phyloP scores from a whole-genome alignment of 257 asterid species.

The Solanum lycopersicoides region DNA sequence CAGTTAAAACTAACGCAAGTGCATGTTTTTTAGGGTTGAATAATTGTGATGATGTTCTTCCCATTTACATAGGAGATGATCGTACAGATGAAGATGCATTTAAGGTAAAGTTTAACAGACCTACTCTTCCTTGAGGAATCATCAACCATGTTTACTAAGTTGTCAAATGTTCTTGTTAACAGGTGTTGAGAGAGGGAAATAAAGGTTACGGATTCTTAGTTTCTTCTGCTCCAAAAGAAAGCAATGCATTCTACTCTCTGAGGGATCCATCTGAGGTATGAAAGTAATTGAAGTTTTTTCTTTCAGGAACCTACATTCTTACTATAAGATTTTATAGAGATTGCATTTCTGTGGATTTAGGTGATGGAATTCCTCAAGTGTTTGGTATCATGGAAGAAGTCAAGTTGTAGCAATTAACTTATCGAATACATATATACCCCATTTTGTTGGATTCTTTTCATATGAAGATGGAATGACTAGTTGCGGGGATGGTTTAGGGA shows the following conservation, averaged over 20 bases:
- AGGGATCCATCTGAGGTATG: slow-evolving; percentile 86
- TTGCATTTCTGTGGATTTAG: slow-evolving; percentile 17
- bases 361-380: slow-evolving; percentile 80
- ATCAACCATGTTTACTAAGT: background rate
- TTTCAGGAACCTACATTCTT: background rate
- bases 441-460: slow-evolving; percentile 4
- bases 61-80: slow-evolving; percentile 91
- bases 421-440: background rate
- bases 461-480: slow-evolving; percentile 5
- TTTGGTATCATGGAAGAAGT: slow-evolving; percentile 66
- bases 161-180: background rate
- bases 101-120: slow-evolving; percentile 40
- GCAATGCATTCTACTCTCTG: slow-evolving; percentile 79
- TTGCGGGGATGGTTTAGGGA: slow-evolving; percentile 21
- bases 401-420: slow-evolving; percentile 1
- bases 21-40: slow-evolving; percentile 35
- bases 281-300: background rate
- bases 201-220: slow-evolving; percentile 84
- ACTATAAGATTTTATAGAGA: background rate
- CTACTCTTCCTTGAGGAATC: background rate
- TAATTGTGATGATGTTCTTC: slow-evolving; percentile 59
- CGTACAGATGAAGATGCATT: slow-evolving; percentile 98
- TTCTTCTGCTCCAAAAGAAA: slow-evolving; percentile 77
- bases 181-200: slow-evolving; percentile 66
- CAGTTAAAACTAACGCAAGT: background rate